Conservation (phyloP, 1,284 basidiomycete genomes). For the Sporisorium iseilematis-ciliati region DNA sequence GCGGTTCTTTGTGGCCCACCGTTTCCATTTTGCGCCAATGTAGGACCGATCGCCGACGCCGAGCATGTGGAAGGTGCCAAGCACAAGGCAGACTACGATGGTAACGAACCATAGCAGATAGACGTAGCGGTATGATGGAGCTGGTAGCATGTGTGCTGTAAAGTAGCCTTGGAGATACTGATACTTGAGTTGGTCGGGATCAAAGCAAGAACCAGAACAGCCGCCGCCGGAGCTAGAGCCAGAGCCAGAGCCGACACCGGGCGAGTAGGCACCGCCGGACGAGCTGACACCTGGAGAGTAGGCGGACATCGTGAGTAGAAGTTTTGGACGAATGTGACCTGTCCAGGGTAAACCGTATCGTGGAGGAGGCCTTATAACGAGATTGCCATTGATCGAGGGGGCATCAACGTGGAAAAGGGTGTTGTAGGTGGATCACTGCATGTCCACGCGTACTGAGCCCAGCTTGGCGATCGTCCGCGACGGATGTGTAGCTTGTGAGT, state of each 20-base stretch:
- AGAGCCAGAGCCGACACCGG: slow-evolving; percentile 25
- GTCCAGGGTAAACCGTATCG: not conserved
- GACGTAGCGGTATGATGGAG: slow-evolving; percentile 70
- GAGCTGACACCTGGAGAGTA: slow-evolving; percentile 24
- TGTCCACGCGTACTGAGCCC: slow-evolving; percentile 6
- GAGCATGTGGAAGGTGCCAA: slow-evolving; percentile 66
- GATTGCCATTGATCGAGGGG: not conserved
- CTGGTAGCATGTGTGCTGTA: slow-evolving; percentile 70
- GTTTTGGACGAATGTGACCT: no score
- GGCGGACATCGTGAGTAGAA: slow-evolving; percentile 23
- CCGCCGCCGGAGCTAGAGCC: slow-evolving; percentile 14
- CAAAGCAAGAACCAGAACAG: slow-evolving; percentile 57
- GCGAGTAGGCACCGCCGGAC: slow-evolving; percentile 40
- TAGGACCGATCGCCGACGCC: slow-evolving; percentile 59
- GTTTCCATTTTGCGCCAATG: slow-evolving; percentile 63
- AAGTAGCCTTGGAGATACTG: slow-evolving; percentile 66
- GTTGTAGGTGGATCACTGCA: not conserved
- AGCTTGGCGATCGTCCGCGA: slow-evolving; percentile 5
- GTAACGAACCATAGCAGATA: slow-evolving; percentile 71
- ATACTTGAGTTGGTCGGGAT: slow-evolving; percentile 50
- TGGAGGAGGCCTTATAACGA: not conserved
- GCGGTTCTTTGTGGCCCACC: slow-evolving; percentile 60
- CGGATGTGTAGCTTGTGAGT: not conserved
- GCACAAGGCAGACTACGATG: slow-evolving; percentile 60
- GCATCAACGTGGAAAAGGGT: not conserved